A percentile compares a stretch with the other conserved stretches of the same genome.
phyloP scores from a whole-genome alignment of 139 green algal genomes.

The Coccomyxa sp. region DNA sequence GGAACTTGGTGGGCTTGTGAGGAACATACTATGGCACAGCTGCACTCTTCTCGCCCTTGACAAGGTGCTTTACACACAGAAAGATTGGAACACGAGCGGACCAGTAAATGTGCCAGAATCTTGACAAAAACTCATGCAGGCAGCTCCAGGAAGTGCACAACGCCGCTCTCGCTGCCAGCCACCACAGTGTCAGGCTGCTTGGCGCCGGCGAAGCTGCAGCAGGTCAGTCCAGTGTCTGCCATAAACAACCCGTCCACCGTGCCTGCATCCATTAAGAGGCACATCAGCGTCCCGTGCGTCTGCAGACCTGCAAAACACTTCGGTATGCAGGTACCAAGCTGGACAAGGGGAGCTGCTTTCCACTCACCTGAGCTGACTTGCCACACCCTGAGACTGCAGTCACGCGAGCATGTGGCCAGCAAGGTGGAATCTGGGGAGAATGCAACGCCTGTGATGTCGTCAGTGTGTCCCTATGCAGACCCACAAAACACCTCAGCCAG shows the following conservation, averaged over 20 bases:
- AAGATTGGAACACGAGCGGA: too few species aligned
- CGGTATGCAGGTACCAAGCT: too few species aligned
- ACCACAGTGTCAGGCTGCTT: constrained; percentile 38
- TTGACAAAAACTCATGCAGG: neutral
- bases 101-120: too few species aligned
- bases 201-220: constrained; percentile 28
- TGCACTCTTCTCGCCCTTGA: too few species aligned
- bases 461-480: constrained; percentile 37
- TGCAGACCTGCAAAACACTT: too few species aligned
- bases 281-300: neutral
- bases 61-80: too few species aligned
- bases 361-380: constrained; percentile 15
- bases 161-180: constrained; percentile 48
- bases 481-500: constrained; percentile 8
- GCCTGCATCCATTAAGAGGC: neutral
- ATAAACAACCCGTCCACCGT: constrained; percentile 50
- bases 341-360: too few species aligned
- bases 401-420: constrained; percentile 33
- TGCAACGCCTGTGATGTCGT: constrained; percentile 20
- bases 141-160: constrained; percentile 63
- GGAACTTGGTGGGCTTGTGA: too few species aligned
- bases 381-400: constrained; percentile 52
- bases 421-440: constrained; percentile 37
- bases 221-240: constrained; percentile 44
- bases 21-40: too few species aligned